Base-by-base conservation (phyloP, 2,329 filamentous ascomycete species). In the Chalaropsis ovoidea region DNA sequence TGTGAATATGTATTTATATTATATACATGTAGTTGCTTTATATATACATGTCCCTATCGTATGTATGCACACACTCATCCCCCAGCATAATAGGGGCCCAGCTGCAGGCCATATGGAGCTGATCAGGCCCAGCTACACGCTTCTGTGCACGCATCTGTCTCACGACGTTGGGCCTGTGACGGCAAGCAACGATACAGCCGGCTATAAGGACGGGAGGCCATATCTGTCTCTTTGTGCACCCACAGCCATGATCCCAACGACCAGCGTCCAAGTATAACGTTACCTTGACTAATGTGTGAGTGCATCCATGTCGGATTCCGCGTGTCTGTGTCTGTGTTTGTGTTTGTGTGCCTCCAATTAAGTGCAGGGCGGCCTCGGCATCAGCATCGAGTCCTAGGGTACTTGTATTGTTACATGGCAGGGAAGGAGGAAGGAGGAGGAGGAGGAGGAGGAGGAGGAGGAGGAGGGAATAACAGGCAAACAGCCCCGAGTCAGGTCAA, bases 191-290 rank as follows among this genome's bases (percentile, higher is more conserved):
- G 22, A 22, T 22, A 17, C 43, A 19, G 2, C 19, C 0, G 15
- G 19, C 1, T 52, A 52, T 13, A 22, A 24, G 22, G 19, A 15
- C 17, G 24, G 31, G 24, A 19, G 54, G 7, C 54, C 27, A 10
- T 39, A 13, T 58, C 17, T n/a, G n/a, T n/a, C 24, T 58, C 54
- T 8, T 39, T 58, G 27, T 56, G 11, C 17, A 17, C 31, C 24
- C 17, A 17, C 31, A 52, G 22, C 13, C 47, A 24, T 52, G 22
- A 52, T 11, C 8, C 15, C 10, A 24, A 27, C 19, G 47, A 15
- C 47, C 47, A 52, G 11, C 47, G 22, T 52, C 54, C 27, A 35
- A 15, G 54, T 58, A 58, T 58, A 58, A 58, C 54, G 54, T 58
- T 58, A 58, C 27, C 24, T 58, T 31, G 4, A 2, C 3, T 10